Evolutionary conservation across 768 basidiomycete genomes (phyloP), one percentile per base, ranked within the genome.

Genomic region (Galerina sulciceps): DNA sequence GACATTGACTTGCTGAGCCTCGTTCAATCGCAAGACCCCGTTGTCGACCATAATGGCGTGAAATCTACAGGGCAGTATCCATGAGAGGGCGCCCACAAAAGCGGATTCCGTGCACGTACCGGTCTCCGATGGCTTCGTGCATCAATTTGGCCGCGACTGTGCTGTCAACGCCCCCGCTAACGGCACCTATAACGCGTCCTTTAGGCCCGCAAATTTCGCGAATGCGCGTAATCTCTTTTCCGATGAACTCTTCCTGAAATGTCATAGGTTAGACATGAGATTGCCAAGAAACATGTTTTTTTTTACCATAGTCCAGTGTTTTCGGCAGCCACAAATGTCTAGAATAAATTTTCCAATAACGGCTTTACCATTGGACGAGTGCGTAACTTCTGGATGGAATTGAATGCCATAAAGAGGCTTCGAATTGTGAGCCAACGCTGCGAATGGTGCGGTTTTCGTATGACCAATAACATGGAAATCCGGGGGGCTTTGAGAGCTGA

Each of bases 11-110:
- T 97, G 94, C 53, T 83, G 70, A 10, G 89, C 95, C 72, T 99
- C 97, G 69, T 98, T 90, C 64, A 90, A 75, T 52, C 97, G 91
- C 10, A 99, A 82, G 26, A 99, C 96, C 57, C 97, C 97, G 69
- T 99, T 99, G 75, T 99, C 96, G 43, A 99, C 97, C 95, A 99
- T 96, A 77, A 99, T 97, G 10, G 96, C 97, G 69, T 96, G 97
- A 83, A 99, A 99, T 59, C 96, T 96, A 67, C 15, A 8, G 6
- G 38, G 45, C 10, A 50, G 44, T 46, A 22, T 43, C 26, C 43
- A 53, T 34, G 47, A 40, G 31, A 59, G 37, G 37, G 54, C 52
- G 23, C 36, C 51, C 41, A 41, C 26, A 60, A 53, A 47, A 55
- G 55, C 31, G 10, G 43, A 14, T 44, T 34, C 17, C 22, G 57